A percentile compares a stretch with the other conserved stretches of the same genome.
Evolutionary conservation across 768 basidiomycete species (phyloP).

Genomic region (Termitomyces sp.): DNA sequence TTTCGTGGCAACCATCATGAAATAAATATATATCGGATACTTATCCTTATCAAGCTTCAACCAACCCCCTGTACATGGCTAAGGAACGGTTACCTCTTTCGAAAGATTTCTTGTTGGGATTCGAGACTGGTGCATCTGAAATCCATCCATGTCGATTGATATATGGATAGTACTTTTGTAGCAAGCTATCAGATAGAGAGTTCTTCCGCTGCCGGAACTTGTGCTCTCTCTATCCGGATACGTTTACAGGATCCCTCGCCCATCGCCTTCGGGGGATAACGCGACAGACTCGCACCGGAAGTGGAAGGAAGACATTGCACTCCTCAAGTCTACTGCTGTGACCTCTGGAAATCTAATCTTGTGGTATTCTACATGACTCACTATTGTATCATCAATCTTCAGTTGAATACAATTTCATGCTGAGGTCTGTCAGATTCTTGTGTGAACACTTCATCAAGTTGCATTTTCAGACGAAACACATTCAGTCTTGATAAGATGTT

Average conservation of each 20-base stretch:
- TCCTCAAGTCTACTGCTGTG: too few species aligned
- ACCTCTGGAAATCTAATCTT: too few species aligned
- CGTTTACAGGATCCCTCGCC: constrained; percentile 50
- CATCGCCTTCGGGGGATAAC: constrained; percentile 56
- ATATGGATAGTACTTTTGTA: constrained; percentile 10
- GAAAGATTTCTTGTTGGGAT: constrained; percentile 28
- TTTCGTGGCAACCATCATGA: not conserved
- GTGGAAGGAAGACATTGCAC: constrained; percentile 61
- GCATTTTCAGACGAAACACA: too few species aligned
- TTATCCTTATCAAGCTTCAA: not conserved
- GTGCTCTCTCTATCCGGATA: constrained; percentile 70
- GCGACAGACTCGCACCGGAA: constrained; percentile 66
- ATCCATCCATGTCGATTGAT: not conserved
- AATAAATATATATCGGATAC: not conserved
- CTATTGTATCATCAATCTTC: too few species aligned
- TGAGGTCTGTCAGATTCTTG: too few species aligned
- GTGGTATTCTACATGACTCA: too few species aligned
- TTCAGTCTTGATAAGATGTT: too few species aligned
- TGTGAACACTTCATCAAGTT: too few species aligned
- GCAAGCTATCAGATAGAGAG: constrained; percentile 77
- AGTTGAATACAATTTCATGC: too few species aligned
- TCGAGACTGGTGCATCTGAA: constrained; percentile 25
- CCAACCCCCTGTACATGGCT: not conserved
- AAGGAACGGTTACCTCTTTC: constrained; percentile 16
- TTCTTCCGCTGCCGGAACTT: constrained; percentile 46